Evolutionary conservation across 805 yeast genomes (phyloP), one percentile per base, ranked within the genome.

Genomic region (Cyberlindnera mrakii): DNA sequence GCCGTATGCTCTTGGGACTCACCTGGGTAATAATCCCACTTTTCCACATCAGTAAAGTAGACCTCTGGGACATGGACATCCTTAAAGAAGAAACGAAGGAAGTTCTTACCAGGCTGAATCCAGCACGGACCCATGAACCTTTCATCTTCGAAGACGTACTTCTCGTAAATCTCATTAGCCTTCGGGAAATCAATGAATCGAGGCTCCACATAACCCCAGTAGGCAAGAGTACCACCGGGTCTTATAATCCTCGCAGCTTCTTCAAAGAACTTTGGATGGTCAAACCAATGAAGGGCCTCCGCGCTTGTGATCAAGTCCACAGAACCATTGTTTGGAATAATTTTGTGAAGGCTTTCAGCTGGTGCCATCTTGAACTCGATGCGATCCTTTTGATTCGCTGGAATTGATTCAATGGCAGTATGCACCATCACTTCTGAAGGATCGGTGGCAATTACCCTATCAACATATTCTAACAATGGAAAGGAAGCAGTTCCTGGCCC

Each of bases 251-350:
- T 58, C 16, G 65, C 63, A 6, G 77, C 71, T 48, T 77, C 78
- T 11, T 61, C 52, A 54, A 78, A 78, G 53, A 77, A 78, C 30
- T 52, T 51, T 1, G 63, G 69, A 45, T 74, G 77, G 44, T 80
- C 68, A 39, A 82, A 71, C 91, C 93, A 85, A 59, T 85, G 95
- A n/a, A 76, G 73, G 35, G 85, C 78, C 57, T 86, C 88, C 0
- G 90, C 91, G 18, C 79, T 78, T 4, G 80, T 68, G 10, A 82
- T 66, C 47, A 82, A 45, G 55, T 82, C 90, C 4, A 77, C 68
- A 0, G 73, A 59, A 9, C 52, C 52, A 20, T 55, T 57, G 6
- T 43, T 48, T 6, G 59, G 43, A 20, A 51, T 44, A 6, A 57
- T 44, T 4, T 25, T 31, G 3, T 53, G 32, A 37, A 62, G 39